Base-by-base conservation (phyloP, 2,329 filamentous ascomycete species). In the Epichloe elymi region DNA sequence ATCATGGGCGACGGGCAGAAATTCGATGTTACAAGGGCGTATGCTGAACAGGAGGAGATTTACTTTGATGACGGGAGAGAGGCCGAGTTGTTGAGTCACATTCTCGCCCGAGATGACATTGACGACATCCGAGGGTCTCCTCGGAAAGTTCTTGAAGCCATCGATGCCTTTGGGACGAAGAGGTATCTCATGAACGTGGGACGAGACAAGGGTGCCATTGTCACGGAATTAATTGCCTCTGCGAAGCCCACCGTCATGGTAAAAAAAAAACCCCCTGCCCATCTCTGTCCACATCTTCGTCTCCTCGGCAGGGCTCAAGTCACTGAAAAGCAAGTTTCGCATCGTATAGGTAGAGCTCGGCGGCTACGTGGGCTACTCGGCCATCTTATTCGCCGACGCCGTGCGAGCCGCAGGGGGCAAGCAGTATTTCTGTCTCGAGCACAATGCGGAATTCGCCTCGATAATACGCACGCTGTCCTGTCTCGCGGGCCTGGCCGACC, bases 301-400 rank as follows among this genome's bases (percentile, higher is more conserved):
- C n/a, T n/a, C 15, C 3, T 7, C 3, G 37, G 14, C n/a, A n/a
- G 7, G 26, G 26, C 7, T 30, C 26, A 10, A 10, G 26, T 39
- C 15, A 19, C 8, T 35, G 45, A 35, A 37, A 46, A 46, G 14
- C 37, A 23, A 26, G 12, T 5, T 8, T n/a, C 6, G 33, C 8
- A 4, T 6, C n/a, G 5, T n/a, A 10, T 30, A 49, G 47, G 47
- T 91, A 45, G 87, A 94, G 63, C 74, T 93, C 0, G 87, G 88
- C 45, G 84, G 85, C 46, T 93, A 91, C 65, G 75, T 89, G 19
- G 87, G 87, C 41, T 93, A 93, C 70, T 91, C 86, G 0, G 82
- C 83, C 53, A 80, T 93, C 53, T 72, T 88, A 1, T 91, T 90
- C 60, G 85, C 79, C 43, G 74, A 80, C 37, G 82, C 83, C 0